Conservation (phyloP, 805 yeast genomes). For the Teunomyces tritomae region DNA sequence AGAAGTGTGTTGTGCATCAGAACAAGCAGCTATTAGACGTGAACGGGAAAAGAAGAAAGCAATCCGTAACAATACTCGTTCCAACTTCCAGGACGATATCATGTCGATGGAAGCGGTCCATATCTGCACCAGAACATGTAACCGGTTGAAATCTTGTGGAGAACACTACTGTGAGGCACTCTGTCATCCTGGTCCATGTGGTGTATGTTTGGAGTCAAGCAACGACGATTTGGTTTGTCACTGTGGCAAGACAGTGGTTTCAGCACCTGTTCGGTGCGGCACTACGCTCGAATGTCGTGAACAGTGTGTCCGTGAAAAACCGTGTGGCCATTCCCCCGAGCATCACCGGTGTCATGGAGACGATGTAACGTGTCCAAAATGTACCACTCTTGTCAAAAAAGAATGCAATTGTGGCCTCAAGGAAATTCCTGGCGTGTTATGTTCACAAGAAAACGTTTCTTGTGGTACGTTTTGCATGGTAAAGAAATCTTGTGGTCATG, state of each 20-base stretch:
- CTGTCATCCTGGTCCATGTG: conserved; percentile 80
- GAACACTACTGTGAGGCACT: conserved; percentile 63
- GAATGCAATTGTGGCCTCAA: conserved; percentile 61
- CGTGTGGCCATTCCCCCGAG: conserved; percentile 72
- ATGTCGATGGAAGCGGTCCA: conserved; percentile 70
- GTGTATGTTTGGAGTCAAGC: conserved; percentile 77
- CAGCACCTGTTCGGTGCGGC: conserved; percentile 87
- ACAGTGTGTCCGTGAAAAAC: conserved; percentile 56
- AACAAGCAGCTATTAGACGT: conserved; percentile 55
- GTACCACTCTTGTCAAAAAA: conserved; percentile 58
- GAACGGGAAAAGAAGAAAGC: conserved; percentile 53
- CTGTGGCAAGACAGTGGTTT: conserved; percentile 74
- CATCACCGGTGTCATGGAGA: conserved; percentile 77
- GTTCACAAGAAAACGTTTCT: conserved; percentile 66
- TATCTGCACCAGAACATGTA: conserved; percentile 67
- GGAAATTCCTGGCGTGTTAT: conserved; percentile 58
- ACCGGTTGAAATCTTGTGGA: conserved; percentile 57
- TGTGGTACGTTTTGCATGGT: conserved; percentile 48
- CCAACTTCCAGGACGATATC: conserved; percentile 46
- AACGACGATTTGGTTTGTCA: conserved; percentile 75
- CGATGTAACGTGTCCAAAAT: conserved; percentile 65
- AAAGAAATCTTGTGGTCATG: conserved; percentile 39
- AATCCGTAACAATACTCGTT: conserved; percentile 43
- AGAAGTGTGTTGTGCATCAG: conserved; percentile 66
- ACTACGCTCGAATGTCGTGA: conserved; percentile 58